Conservation (phyloP, 805 yeast species). For the Candida vartiovaarae region DNA sequence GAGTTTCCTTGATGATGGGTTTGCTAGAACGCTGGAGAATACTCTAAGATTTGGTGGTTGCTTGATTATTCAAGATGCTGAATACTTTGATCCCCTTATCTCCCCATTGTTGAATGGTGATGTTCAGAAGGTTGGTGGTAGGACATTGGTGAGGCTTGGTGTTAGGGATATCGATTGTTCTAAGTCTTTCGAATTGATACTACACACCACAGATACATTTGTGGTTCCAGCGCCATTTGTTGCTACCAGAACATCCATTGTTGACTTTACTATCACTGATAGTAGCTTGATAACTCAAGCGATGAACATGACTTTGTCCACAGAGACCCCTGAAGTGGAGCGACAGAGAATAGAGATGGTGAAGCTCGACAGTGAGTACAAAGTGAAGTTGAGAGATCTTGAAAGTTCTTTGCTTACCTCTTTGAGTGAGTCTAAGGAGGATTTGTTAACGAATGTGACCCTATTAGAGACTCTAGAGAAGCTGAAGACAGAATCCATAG, state of each 20-base stretch:
- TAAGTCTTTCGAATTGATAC: slow-evolving; percentile 49
- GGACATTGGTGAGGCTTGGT: slow-evolving; percentile 55
- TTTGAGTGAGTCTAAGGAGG: slow-evolving; percentile 50
- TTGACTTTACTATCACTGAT: slow-evolving; percentile 70
- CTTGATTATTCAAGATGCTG: slow-evolving; percentile 72
- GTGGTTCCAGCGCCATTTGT: slow-evolving; percentile 45
- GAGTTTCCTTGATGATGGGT: slow-evolving; percentile 66
- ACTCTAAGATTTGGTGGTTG: slow-evolving; percentile 79
- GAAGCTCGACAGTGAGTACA: slow-evolving; percentile 53
- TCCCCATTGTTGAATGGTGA: slow-evolving; percentile 57
- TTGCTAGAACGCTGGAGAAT: slow-evolving; percentile 64
- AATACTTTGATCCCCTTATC: slow-evolving; percentile 68
- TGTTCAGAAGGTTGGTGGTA: slow-evolving; percentile 58
- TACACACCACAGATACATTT: slow-evolving; percentile 55
- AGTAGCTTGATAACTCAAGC: slow-evolving; percentile 59
- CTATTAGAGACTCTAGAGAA: slow-evolving; percentile 54
- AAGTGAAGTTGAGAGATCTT: slow-evolving; percentile 41
- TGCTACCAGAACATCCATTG: slow-evolving; percentile 50
- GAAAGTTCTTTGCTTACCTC: slow-evolving; percentile 54
- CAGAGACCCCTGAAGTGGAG: slow-evolving; percentile 63
- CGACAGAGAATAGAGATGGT: slow-evolving; percentile 45
- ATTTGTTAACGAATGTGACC: slow-evolving; percentile 60
- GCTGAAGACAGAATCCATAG: slow-evolving; percentile 55
- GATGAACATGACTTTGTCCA: slow-evolving; percentile 45
- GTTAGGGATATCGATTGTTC: slow-evolving; percentile 60